Evolutionary conservation across 2,329 filamentous ascomycete species (phyloP).

Genomic region (Colletotrichum acutatum): DNA sequence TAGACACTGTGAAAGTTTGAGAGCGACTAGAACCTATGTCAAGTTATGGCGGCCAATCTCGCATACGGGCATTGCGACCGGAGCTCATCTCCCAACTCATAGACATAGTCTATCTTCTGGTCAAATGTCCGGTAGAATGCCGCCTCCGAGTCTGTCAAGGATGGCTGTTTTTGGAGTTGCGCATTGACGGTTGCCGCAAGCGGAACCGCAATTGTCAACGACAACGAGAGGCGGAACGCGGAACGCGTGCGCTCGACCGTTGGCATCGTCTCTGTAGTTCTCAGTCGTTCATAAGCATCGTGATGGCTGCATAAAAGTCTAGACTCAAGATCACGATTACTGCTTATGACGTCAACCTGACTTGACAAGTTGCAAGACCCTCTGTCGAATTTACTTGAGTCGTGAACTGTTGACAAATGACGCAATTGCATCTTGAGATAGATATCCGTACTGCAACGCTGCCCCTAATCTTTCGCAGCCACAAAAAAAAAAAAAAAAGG

Average conservation of each 20-base stretch:
- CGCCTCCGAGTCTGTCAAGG: not conserved
- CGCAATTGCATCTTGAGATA: constrained; percentile 14
- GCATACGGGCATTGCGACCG: constrained; percentile 15
- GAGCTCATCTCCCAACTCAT: constrained; percentile 21
- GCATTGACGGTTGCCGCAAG: constrained; percentile 12
- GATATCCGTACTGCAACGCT: not conserved
- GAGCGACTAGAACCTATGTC: not conserved
- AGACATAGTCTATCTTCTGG: not conserved
- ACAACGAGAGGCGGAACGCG: not conserved
- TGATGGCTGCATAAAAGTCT: not conserved
- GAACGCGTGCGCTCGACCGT: not conserved
- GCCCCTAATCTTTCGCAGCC: constrained; percentile 20
- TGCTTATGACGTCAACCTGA: constrained; percentile 11
- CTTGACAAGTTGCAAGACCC: not conserved
- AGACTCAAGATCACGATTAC: not conserved
- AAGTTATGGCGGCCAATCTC: constrained; percentile 23
- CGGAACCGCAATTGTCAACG: not conserved
- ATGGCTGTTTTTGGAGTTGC: not conserved
- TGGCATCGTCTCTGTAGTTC: not conserved
- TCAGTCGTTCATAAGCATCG: not conserved
- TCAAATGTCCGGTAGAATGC: constrained; percentile 2
- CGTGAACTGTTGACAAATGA: constrained; percentile 10
- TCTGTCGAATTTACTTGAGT: constrained; percentile 24
- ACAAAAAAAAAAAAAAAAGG: not conserved
- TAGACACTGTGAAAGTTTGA: not conserved